Conservation (phyloP, 306 rosid species). For the Casuarina glauca region DNA sequence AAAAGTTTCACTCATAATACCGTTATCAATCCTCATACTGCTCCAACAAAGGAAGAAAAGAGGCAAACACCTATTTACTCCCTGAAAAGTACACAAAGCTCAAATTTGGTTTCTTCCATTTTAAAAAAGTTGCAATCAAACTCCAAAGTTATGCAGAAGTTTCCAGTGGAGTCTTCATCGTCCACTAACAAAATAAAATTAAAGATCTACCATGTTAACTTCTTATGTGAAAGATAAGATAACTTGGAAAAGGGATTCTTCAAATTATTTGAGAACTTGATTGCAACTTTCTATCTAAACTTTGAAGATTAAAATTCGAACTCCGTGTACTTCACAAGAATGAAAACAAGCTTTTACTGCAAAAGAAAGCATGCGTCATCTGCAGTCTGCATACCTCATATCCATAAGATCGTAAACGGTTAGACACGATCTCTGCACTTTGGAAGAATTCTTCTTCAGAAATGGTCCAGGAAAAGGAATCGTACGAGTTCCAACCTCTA, state of each 20-base stretch:
- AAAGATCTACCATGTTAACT: not conserved
- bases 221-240: not conserved
- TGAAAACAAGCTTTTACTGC: not conserved
- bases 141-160: not conserved
- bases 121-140: not conserved
- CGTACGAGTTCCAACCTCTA: conserved; percentile 99
- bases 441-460: conserved; percentile 72
- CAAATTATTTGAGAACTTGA: not conserved
- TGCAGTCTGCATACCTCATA: conserved; percentile 58
- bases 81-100: not conserved
- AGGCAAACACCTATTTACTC: not conserved
- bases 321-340: not conserved
- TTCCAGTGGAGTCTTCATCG: not conserved
- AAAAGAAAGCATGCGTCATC: not conserved
- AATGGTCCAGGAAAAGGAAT: conserved; percentile 86
- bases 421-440: conserved; percentile 59
- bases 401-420: conserved; percentile 57
- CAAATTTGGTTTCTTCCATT: not conserved
- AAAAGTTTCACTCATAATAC: not conserved
- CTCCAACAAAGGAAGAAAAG: not conserved
- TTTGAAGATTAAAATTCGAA: not conserved
- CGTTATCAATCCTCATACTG: not conserved
- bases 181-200: not conserved
- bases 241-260: not conserved
- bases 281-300: not conserved